Percentiles rank a stretch among this genome's conserved stretches.
Conservation (phyloP, 352 stramenopile genomes). For the Globisporangium emineosum region DNA sequence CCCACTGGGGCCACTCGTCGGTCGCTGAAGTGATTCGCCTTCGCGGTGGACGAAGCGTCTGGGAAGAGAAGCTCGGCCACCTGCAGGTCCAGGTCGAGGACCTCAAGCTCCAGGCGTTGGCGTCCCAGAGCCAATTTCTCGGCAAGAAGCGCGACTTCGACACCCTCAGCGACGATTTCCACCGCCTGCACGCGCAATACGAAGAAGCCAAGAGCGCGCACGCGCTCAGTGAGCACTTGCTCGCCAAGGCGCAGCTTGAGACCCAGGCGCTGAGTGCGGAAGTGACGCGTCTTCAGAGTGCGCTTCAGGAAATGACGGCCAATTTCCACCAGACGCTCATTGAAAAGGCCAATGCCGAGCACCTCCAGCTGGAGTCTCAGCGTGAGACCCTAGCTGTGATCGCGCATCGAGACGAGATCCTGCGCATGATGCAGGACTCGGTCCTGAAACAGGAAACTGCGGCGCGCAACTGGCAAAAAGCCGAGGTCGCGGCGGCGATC, state of each 20-base stretch:
- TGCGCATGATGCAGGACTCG: slow-evolving; percentile 41
- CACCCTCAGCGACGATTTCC: slow-evolving; percentile 26
- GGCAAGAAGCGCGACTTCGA: slow-evolving; percentile 27
- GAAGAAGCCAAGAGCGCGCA: slow-evolving; percentile 50
- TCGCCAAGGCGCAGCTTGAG: slow-evolving; percentile 11
- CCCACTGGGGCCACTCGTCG: slow-evolving; percentile 69
- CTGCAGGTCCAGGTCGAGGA: slow-evolving; percentile 69
- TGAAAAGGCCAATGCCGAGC: slow-evolving; percentile 30
- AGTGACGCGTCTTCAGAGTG: slow-evolving; percentile 13
- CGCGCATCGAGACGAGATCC: slow-evolving; percentile 44
- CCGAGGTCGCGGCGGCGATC: slow-evolving; percentile 53
- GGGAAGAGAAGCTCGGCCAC: slow-evolving; percentile 69
- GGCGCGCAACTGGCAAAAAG: slow-evolving; percentile 48
- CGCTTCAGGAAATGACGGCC: slow-evolving; percentile 16
- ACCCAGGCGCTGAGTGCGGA: slow-evolving; percentile 7
- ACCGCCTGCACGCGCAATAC: slow-evolving; percentile 31
- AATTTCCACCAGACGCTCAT: slow-evolving; percentile 26
- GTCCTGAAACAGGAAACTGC: slow-evolving; percentile 42
- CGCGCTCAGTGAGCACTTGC: slow-evolving; percentile 8
- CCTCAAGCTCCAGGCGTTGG: slow-evolving; percentile 31
- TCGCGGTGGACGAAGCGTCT: slow-evolving; percentile 58
- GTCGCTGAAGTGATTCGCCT: slow-evolving; percentile 68
- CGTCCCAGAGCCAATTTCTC: slow-evolving; percentile 24
- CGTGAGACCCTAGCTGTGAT: slow-evolving; percentile 32
- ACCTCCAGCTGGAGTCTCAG: slow-evolving; percentile 23